These are phyloP conservation scores for Danielozyma ontarioensis DNA, from an alignment of 805 yeast species.

Conservation along the genomic window DNA sequence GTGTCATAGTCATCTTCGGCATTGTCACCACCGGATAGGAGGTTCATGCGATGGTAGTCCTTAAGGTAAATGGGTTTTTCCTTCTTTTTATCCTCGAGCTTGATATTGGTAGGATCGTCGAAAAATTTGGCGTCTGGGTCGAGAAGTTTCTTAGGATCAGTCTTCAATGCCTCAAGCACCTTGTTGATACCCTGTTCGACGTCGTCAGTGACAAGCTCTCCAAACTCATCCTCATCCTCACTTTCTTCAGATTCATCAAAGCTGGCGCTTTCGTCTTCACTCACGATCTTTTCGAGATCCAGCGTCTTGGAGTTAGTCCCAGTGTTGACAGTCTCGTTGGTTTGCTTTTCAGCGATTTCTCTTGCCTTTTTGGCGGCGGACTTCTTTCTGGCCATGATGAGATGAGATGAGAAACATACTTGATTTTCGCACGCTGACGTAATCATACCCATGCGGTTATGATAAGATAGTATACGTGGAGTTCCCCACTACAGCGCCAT, in stretches of 20 bases:
- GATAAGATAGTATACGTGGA: too few relatives aligned
- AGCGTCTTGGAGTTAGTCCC: constrained; percentile 2
- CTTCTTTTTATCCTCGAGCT: constrained; percentile 6
- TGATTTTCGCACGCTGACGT: too few relatives aligned
- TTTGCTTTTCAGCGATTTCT: constrained; percentile 33
- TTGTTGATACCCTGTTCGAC: constrained; percentile 75
- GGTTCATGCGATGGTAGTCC: constrained; percentile 84
- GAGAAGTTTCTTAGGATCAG: constrained; percentile 59
- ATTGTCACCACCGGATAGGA: constrained; percentile 61
- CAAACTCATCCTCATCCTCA: constrained; percentile 71
- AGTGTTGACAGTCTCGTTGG: constrained; percentile 7
- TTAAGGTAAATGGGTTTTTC: constrained; percentile 79
- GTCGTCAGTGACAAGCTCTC: constrained; percentile 80
- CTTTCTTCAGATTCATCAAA: constrained; percentile 7
- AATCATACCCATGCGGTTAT: too few relatives aligned
- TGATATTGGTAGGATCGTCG: constrained; percentile 52
- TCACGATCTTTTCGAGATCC: constrained; percentile 5
- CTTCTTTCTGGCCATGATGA: constrained; percentile 77
- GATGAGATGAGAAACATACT: background rate
- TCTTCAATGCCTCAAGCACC: constrained; percentile 65
- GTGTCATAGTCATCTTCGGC: constrained; percentile 47
- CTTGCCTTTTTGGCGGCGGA: constrained; percentile 72
- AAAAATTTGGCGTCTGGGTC: constrained; percentile 73
- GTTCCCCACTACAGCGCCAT: too few relatives aligned
- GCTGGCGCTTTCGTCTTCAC: constrained; percentile 8